Base-by-base conservation (phyloP, 805 yeast genomes). In the Ogataea nonfermentans region DNA sequence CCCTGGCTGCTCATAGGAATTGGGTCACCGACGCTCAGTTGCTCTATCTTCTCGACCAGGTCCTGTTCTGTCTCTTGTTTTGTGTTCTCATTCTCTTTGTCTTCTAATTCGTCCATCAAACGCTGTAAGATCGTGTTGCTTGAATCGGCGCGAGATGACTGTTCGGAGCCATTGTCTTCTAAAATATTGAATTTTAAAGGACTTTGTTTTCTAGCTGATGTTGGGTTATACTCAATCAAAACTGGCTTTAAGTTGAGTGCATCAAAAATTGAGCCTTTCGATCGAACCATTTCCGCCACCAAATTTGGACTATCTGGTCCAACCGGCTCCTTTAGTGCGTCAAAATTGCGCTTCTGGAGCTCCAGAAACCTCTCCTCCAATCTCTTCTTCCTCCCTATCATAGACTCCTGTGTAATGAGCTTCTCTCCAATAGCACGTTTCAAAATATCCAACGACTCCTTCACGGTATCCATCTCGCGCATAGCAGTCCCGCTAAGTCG, bases 51-150 rank as follows among this genome's bases (percentile, higher is more conserved):
- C 3, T 29, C 38, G 10, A 12, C 23, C 11, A 32, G 15, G 12
- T 32, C 29, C 13, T 37, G 28, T 2, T 22, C 28, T 7, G 32
- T 9, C 12, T 15, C 16, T 11, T 5, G 22, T 19, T 22, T 26
- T 4, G 24, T 11, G 3, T 22, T 9, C 9, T 19, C 65, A 32
- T 46, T 42, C 24, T 49, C 50, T 25, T 44, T 43, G 15, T 48
- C 34, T 23, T 37, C 42, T 12, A 73, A 46, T 52, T 75, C 80
- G 19, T 43, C 36, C 23, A 56, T 43, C 17, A 76, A 42, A 11
- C 50, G 52, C 1, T 47, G 54, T 1, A 45, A 40, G 24, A 71
- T 61, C 4, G 56, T 31, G 4, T 50, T 56, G 2, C 51, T 46
- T 1, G 48, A 29, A 2, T 39, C 46, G 7, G 41, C 26, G 13